Base-by-base conservation (phyloP, 768 basidiomycete genomes). In the Russula griseocarnosa region DNA sequence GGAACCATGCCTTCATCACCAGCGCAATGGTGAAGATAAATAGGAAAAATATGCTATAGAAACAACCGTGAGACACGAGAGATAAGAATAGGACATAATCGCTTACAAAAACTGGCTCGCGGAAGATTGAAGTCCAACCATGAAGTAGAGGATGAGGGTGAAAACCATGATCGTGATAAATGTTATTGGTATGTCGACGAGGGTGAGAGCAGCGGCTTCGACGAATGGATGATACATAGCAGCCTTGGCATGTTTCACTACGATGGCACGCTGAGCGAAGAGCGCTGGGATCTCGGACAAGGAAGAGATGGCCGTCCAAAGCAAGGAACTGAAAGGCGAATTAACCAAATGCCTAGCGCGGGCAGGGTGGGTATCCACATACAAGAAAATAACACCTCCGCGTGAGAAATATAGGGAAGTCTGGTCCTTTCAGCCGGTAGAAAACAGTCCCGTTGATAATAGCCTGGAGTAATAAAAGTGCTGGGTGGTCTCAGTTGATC, bases 331-430 rank as follows among this genome's bases (percentile, higher is more conserved):
- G 55, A 18, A 1, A 36, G 7, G 13, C 38, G 22, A 9, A 14
- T 46, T 16, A 6, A 36, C 68, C 22, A 52, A 57, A 34, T 6
- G 22, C n/a, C 16, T 14, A 18, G 18, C 7, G 18, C 24, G 20
- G 28, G 7, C 3, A n/a, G 14, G 14, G 14, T 9, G 5, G 4
- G 13, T 1, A 36, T 34, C 24, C 8, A 22, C 82, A 38, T 71
- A 86, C 82, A 91, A 90, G 81, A 88, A 92, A 22, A 93, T 76
- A 26, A 87, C 79, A 74, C 90, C 86, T 46, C 88, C 89, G 22
- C 90, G 82, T n/a, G 86, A 85, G 78, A 88, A 91, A 71, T 82
- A 86, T 13, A 82, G 83, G 16, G 77, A 73, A 0, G 89, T 88
- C 10, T 76, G 75, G 18, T 82, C 76, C 0, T 82, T 82, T 77